Base-by-base conservation (phyloP, 495 filamentous ascomycete species). In the Hypoxylon subgilvum region DNA sequence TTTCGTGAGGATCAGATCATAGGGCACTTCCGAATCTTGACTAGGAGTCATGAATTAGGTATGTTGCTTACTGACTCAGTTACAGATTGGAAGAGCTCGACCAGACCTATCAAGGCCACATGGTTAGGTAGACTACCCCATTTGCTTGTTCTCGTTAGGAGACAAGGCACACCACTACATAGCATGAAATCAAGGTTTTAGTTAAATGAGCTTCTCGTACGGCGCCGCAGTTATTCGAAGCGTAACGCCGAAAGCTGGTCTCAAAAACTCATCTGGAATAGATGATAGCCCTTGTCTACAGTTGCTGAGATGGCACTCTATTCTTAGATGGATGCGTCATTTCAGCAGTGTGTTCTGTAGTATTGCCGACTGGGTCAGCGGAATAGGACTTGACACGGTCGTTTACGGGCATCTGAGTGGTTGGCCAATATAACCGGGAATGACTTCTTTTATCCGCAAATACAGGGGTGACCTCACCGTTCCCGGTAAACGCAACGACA, bases 41-140 rank as follows among this genome's bases (percentile, higher is more conserved):
- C 39, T 27, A 27, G 40, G 17, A 30, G 30, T 55, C 42, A 43
- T 32, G 58, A 54, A 38, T 40, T 18, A 56, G 49, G 47, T 60
- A 62, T 36, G 56, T 53, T 52, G 36, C 47, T 61, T 61, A 34
- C 67, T 69, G 50, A 67, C 67, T 53, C 53, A 44, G 34, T 46
- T 51, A 49, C 61, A 67, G 57, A 63, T 63, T 63, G 57, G 48
- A 69, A 47, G 32, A 58, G 50, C 56, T 62, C 36, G 25, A 31
- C 47, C 28, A 19, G 34, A 47, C 32, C 35, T 27, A 16, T 41
- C 27, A 23, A 28, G 42, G 53, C 48, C 31, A 21, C 48, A 65
- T 65, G 52, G 52, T 48, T 45, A 65, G 41, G 46, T 69, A 65
- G 67, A 61, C 43, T 50, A 28, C 23, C 22, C 9, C 19, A 40